Evolutionary conservation across 208 protist species (phyloP).

Genomic region (Acanthamoeba triangularis): DNA sequence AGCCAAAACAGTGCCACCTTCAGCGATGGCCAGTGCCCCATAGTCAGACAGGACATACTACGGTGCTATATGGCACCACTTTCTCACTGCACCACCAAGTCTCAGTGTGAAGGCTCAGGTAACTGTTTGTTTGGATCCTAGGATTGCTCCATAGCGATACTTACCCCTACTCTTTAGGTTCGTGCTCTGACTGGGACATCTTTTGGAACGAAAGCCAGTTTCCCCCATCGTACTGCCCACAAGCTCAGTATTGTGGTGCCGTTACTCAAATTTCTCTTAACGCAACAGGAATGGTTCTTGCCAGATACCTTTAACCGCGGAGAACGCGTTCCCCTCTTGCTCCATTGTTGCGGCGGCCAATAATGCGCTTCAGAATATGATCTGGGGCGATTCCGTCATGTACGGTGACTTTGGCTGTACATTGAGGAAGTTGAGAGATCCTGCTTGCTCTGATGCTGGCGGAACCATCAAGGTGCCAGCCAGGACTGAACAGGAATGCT

Average conservation of each 20-base stretch:
- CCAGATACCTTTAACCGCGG: too few relatives aligned
- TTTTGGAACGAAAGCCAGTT: neutral
- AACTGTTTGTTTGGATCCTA: too few relatives aligned
- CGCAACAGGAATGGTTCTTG: too few relatives aligned
- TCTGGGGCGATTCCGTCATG: neutral
- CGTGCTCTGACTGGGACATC: neutral
- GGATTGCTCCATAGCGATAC: too few relatives aligned
- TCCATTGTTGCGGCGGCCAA: too few relatives aligned
- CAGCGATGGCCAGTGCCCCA: neutral
- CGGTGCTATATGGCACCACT: neutral
- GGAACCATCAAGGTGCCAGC: neutral
- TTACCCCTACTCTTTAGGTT: too few relatives aligned
- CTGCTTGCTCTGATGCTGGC: neutral
- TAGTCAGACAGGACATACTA: neutral
- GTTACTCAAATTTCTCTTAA: neutral
- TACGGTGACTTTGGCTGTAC: neutral
- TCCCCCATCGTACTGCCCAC: neutral
- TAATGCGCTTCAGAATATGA: too few relatives aligned
- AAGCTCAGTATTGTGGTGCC: too few relatives aligned
- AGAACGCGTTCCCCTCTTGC: too few relatives aligned
- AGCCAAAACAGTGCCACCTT: neutral
- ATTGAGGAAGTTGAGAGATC: neutral
- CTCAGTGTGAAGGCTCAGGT: too few relatives aligned
- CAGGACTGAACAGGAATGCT: neutral
- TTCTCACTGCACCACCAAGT: too few relatives aligned